Evolutionary conservation across 179 eudicot species (phyloP), one percentile per base, ranked within the genome.

Genomic region (Corrigiola litoralis): DNA sequence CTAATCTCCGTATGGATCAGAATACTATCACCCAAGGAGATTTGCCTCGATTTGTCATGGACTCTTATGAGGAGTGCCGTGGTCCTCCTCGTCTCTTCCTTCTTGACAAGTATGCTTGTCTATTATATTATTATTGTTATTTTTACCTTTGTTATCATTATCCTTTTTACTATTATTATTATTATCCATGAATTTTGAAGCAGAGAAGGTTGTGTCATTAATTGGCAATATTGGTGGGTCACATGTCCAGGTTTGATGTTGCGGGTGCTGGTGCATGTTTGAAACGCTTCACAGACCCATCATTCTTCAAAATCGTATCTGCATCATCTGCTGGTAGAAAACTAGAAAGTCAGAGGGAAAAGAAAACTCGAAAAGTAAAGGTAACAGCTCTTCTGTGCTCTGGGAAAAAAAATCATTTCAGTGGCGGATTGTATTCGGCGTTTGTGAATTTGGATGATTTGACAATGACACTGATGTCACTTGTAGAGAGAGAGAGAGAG

Each of bases 221-320:
- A 33, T 5, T 65, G 11, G 6, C 60, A 46, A 21, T 60, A 10
- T 45, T 46, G 49, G 46, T 66, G 58, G 24, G 55, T 61, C 25
- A 38, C 23, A 44, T 59, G 42, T 68, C 31, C 68, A 95, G 99
- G 86, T 95, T 88, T 80, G 99, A 95, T 79, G 92, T 91, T 74
- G 99, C 87, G 38, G 99, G 99, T 66, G 95, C 95, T 69, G 99
- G 99, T 59, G 85, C 99, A 31, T 95, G 97, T 80, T 84, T 91
- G 73, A 95, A 91, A 71, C 96, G 99, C 51, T 95, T 86, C 80
- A 83, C 97, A 14, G 96, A 95, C 72, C 99, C 99, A 21, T 88
- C 99, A 58, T 95, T 82, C 74, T 90, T 80, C 66, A 90, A 87
- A 79, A 76, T 69, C 33, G 95, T 83, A 70, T 63, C 84, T 11